These are phyloP conservation scores for Cryptosporidium sp. DNA, from an alignment of 169 alveolate genomes.

Conservation along the genomic window DNA sequence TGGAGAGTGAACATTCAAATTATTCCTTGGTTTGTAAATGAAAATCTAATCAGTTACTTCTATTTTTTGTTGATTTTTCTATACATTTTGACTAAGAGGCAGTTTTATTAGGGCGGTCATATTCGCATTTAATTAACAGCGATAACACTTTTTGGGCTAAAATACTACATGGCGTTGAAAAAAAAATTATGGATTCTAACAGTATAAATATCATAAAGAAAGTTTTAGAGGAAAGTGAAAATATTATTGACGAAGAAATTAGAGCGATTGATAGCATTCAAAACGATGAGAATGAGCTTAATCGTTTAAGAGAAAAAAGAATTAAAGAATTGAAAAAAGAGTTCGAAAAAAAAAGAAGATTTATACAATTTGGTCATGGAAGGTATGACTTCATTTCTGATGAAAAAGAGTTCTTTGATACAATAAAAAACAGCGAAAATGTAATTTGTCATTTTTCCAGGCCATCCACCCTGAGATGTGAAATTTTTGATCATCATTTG, in stretches of 20 bases:
- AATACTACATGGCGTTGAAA: neutral
- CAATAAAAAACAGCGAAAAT: constrained; percentile 64
- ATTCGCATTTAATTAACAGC: too few relatives aligned
- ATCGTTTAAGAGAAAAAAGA: constrained; percentile 47
- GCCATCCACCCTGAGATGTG: constrained; percentile 83
- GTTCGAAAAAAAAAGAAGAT: constrained; percentile 16
- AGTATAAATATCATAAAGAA: constrained; percentile 6
- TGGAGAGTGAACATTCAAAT: too few relatives aligned
- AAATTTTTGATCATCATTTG: constrained; percentile 82
- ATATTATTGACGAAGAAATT: constrained; percentile 48
- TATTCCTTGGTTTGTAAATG: neutral
- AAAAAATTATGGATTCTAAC: neutral
- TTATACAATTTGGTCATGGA: constrained; percentile 35
- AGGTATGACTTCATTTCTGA: constrained; percentile 21
- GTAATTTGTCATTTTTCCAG: constrained; percentile 84
- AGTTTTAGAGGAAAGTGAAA: constrained; percentile 49
- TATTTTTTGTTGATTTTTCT: neutral
- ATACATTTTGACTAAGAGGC: neutral
- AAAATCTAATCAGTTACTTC: neutral
- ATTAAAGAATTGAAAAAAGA: constrained; percentile 18
- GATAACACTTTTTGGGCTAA: neutral
- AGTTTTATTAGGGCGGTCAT: neutral
- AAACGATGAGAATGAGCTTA: constrained; percentile 58
- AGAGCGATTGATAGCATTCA: constrained; percentile 6
- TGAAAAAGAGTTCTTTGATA: constrained; percentile 59